Evolutionary conservation across 306 rosid genomes (phyloP), one percentile per base, ranked within the genome.

Genomic region (Cucurbita moschata): DNA sequence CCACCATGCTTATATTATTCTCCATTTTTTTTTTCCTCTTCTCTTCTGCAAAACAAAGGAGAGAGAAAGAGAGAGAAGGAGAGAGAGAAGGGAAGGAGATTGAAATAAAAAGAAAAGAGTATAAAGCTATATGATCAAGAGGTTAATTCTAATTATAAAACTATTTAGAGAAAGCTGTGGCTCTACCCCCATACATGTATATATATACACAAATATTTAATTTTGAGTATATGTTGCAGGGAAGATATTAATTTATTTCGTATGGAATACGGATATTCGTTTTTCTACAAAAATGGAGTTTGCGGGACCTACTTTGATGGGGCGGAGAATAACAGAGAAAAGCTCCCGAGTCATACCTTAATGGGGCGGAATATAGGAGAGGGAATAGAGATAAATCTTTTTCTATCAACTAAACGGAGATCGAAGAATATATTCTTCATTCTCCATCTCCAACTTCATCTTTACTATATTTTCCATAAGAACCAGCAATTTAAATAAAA

Each of bases 1-100:
- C 98, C 39, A 92, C 98, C 86, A 80, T 76, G 88, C 92, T 87
- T 86, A 92, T 86, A 82, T 63, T 39, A 8, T 79, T 89, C 72
- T 90, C 88, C 90, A 86, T 92, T 67, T 66, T 86, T 6, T 85
- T 6, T 39, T 63, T 50, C 19, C 38, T 65, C 21, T 54, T 70
- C 43, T 51, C 63, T 18, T 47, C 44, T 4, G 26, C 40, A 46
- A 47, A 63, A 13, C 42, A 38, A 30, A 4, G 5, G 7, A 63
- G 35, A 30, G n/a, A 23, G 14, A 10, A 10, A 1, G 10, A 13
- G 1, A 21, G 6, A 53, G 10, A 1, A 26, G 59, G 12, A 15
- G 4, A 12, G 54, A 62, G 38, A 73, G 10, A 55, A 59, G 72
- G 58, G 59, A 37, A n/a, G 50, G 51, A 55, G 51, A 72, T 66